A percentile compares a stretch with the other conserved stretches of the same genome.
phyloP scores from a whole-genome alignment of 1,284 basidiomycete genomes.

The Marasmius oreades region DNA sequence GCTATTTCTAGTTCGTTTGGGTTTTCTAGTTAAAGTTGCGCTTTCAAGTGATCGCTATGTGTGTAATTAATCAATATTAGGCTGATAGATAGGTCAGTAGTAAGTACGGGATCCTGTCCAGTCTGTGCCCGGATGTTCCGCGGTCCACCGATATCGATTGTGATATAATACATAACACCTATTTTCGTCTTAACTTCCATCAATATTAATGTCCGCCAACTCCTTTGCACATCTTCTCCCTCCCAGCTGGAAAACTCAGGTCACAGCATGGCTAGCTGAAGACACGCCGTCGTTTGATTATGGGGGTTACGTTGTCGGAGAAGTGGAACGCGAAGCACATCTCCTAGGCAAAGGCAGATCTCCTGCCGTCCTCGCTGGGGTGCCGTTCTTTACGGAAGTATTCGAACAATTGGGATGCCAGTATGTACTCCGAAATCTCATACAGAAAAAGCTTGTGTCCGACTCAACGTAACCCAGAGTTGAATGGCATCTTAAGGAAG shows the following conservation, averaged over 20 bases:
- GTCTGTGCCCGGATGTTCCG: too few relatives aligned
- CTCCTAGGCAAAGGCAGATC: constrained; percentile 83
- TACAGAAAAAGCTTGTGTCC: constrained; percentile 8
- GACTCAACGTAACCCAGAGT: constrained; percentile 51
- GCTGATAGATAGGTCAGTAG: too few relatives aligned
- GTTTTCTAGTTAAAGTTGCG: background rate
- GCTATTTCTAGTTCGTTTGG: background rate
- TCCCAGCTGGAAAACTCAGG: constrained; percentile 84
- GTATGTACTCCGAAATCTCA: constrained; percentile 46
- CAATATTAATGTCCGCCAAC: constrained; percentile 23
- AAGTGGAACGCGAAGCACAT: constrained; percentile 81
- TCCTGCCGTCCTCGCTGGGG: constrained; percentile 85
- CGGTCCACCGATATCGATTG: background rate
- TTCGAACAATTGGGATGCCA: constrained; percentile 88
- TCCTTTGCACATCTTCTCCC: constrained; percentile 77
- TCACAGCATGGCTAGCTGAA: constrained; percentile 85
- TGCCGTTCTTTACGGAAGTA: constrained; percentile 94
- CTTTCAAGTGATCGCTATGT: too few relatives aligned
- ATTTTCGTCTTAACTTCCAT: background rate
- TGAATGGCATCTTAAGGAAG: constrained; percentile 90
- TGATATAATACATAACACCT: background rate
- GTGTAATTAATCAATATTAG: too few relatives aligned
- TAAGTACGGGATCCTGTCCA: too few relatives aligned
- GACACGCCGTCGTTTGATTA: constrained; percentile 98
- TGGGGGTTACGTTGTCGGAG: constrained; percentile 96